Evolutionary conservation across 371 early-diverging fungal species (phyloP).

Genomic region (Mortierella sp.): DNA sequence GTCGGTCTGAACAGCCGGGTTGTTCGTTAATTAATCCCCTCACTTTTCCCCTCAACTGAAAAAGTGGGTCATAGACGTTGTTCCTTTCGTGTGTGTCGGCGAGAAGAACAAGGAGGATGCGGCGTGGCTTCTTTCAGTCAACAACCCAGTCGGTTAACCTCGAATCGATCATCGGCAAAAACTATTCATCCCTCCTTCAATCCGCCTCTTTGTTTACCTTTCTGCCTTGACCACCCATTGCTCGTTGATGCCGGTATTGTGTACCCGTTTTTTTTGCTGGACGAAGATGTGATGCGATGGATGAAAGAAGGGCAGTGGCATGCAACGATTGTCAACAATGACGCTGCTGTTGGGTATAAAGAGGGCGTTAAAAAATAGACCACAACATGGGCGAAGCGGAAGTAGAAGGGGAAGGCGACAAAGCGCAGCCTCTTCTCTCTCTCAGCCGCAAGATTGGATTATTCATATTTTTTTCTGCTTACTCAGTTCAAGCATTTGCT

Average conservation of each 20-base stretch:
- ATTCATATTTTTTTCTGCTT: background rate
- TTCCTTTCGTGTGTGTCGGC: too few species aligned
- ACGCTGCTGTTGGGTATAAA: background rate
- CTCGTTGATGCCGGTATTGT: background rate
- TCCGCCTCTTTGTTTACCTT: background rate
- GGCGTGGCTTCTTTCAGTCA: background rate
- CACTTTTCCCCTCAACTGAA: background rate
- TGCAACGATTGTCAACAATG: background rate
- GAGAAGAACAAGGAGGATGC: too few species aligned
- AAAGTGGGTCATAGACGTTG: background rate
- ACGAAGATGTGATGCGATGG: background rate
- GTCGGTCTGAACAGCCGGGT: background rate
- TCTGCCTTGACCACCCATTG: background rate
- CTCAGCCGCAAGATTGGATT: background rate
- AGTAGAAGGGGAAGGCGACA: background rate
- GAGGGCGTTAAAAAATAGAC: background rate
- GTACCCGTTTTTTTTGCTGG: background rate
- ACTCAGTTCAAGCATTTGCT: background rate
- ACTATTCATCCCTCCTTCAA: background rate
- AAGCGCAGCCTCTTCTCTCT: background rate
- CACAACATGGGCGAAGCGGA: slow-evolving; percentile 2
- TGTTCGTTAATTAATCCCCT: too few species aligned
- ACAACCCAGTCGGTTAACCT: background rate
- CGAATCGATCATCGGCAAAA: background rate
- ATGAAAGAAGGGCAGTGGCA: background rate